Base-by-base conservation (phyloP, 306 rosid genomes). In the Spatholobus suberectus region DNA sequence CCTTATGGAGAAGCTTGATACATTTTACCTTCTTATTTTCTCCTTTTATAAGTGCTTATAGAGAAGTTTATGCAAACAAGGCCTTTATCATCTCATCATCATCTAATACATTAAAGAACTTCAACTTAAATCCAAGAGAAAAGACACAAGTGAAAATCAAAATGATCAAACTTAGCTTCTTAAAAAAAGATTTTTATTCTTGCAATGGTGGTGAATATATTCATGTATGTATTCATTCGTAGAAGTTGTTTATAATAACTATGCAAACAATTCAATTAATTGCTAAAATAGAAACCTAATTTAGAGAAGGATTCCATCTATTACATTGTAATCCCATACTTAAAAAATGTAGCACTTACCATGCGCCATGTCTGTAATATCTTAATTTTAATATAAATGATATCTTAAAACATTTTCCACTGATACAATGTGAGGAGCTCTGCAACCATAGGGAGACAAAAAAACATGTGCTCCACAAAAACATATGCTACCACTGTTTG, bases 351-450 rank as follows among this genome's bases (percentile, higher is more conserved):
- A 47, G 20, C 54, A 47, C 6, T 14, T 47, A 47, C 20, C 6
- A 43, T 9, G 49, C 49, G 10, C 49, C 41, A 37, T 37, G 41
- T 37, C 41, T 37, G 41, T 29, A 29, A 29, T 29, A 29, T 3
- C 32, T 29, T 29, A 3, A 29, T 29, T 29, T 29, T 3, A 1
- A 29, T 29, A 29, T 29, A 29, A 29, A 38, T 38, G 2, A 17
- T 46, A 49, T 29, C 35, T 24, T 66, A 34, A 63, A 70, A 73
- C 52, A 47, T 15, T 80, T 41, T 71, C 27, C 49, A 80, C 35
- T 27, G 55, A 67, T 67, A 58, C 2, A 24, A 58, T 11, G 35
- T 3, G 1, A 3, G 34, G 65, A 59, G 0, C 66, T 40, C 54
- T 17, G 54, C 21, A 70, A 17, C 63, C 51, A 71, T n/a, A 4